Conservation (phyloP, 495 filamentous ascomycete genomes). For the Penicillium pulvis region DNA sequence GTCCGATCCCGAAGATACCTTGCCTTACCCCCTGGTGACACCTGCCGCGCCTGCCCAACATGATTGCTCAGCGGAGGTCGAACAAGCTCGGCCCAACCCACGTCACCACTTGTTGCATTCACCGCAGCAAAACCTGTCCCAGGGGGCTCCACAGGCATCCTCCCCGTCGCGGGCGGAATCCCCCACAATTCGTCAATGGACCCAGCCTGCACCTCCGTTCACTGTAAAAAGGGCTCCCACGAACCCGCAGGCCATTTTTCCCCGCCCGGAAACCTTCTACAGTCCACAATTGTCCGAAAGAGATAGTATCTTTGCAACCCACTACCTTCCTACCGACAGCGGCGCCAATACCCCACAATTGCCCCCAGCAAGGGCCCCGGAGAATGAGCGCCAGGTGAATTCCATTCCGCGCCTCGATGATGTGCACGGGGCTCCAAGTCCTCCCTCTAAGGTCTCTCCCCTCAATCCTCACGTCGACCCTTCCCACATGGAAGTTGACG, state of each 20-base stretch:
- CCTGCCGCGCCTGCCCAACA: constrained; percentile 48
- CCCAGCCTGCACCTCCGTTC: constrained; percentile 31
- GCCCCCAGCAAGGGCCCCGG: constrained; percentile 37
- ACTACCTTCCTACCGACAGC: constrained; percentile 56
- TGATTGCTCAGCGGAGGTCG: constrained; percentile 46
- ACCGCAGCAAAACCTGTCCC: constrained; percentile 35
- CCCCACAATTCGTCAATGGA: constrained; percentile 42
- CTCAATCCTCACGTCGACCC: constrained; percentile 33
- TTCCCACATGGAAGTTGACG: constrained; percentile 51
- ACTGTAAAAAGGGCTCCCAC: constrained; percentile 43
- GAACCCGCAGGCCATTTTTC: constrained; percentile 29
- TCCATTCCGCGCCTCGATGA: constrained; percentile 35
- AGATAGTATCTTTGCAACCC: constrained; percentile 66
- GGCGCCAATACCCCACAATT: constrained; percentile 51
- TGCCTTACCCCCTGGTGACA: constrained; percentile 54
- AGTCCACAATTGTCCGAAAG: constrained; percentile 60
- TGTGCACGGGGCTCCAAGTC: constrained; percentile 37
- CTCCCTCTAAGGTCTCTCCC: constrained; percentile 42
- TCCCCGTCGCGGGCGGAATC: constrained; percentile 47
- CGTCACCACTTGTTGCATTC: constrained; percentile 40
- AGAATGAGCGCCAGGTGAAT: constrained; percentile 35
- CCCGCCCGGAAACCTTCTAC: constrained; percentile 33
- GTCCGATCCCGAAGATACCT: constrained; percentile 50
- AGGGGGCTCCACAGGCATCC: constrained; percentile 33
- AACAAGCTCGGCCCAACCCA: constrained; percentile 41